Percentiles rank a stretch among this genome's conserved stretches.
phyloP scores from a whole-genome alignment of 2,329 filamentous ascomycete species.

The Ophiocordyceps robertsii region DNA sequence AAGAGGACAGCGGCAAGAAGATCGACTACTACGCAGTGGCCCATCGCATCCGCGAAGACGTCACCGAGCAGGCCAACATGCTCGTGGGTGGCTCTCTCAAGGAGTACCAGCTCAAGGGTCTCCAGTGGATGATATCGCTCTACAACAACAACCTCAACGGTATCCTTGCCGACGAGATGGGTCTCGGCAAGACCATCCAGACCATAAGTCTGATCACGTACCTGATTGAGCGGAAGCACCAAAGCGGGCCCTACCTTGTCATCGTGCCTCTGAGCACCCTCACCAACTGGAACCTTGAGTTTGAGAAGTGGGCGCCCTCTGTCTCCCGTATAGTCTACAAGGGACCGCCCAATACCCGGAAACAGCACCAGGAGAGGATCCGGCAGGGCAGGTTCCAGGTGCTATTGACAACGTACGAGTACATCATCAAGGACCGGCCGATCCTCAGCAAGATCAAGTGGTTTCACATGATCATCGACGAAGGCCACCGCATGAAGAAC shows the following conservation, averaged over 20 bases:
- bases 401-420: conserved; percentile 93
- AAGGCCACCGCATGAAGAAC: conserved; percentile 99
- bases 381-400: conserved; percentile 94
- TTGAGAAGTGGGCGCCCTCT: conserved; percentile 95
- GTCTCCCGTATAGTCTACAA: conserved; percentile 90
- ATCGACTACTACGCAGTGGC: conserved; percentile 98
- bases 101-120: conserved; percentile 95
- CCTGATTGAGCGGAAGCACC: conserved; percentile 88
- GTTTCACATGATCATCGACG: conserved; percentile 99
- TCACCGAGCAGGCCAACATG: conserved; percentile 68
- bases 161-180: conserved; percentile 98
- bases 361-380: conserved; percentile 85
- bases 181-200: conserved; percentile 98
- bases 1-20: conserved; percentile 61
- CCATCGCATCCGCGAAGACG: conserved; percentile 87
- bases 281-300: conserved; percentile 97
- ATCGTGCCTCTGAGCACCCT: conserved; percentile 94
- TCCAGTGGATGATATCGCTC: conserved; percentile 98
- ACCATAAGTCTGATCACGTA: conserved; percentile 97
- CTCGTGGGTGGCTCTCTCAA: conserved; percentile 88
- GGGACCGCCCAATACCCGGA: conserved; percentile 76
- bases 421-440: conserved; percentile 97
- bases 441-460: conserved; percentile 97
- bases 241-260: conserved; percentile 84
- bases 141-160: conserved; percentile 99